A percentile compares a stretch with the other conserved stretches of the same genome.
phyloP scores from a whole-genome alignment of 148 eudicot genomes.

The Salicornia ramosissima region DNA sequence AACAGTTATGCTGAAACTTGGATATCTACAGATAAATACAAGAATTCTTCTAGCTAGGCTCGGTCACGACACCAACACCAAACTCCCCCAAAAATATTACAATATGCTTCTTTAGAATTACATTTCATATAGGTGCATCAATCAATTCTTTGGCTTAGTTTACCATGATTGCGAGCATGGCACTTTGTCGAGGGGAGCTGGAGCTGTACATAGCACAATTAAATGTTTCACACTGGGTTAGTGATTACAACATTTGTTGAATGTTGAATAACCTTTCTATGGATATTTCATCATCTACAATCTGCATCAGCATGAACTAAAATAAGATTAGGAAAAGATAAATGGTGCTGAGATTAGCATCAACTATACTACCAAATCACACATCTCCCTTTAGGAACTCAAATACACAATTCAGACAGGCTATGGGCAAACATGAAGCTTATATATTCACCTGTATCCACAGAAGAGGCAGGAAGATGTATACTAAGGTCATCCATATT shows the following conservation, averaged over 20 bases:
- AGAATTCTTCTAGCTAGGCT: not conserved
- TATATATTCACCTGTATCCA: constrained; percentile 24
- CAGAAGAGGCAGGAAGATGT: constrained; percentile 26
- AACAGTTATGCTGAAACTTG: not conserved
- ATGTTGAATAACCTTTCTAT: not conserved
- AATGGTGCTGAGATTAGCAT: too few relatives aligned
- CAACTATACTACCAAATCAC: too few relatives aligned
- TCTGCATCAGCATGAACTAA: constrained; percentile 5
- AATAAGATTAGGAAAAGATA: not conserved
- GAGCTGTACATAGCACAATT: constrained; percentile 5
- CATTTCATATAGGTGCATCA: not conserved
- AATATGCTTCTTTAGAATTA: not conserved
- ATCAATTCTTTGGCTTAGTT: constrained; percentile 2
- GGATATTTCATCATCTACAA: not conserved
- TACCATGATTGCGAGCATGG: not conserved
- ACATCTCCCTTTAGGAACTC: too few relatives aligned
- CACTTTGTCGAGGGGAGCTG: not conserved
- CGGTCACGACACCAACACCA: not conserved
- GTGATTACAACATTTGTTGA: not conserved
- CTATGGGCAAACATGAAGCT: not conserved
- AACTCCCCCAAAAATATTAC: constrained; percentile 6
- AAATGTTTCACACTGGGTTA: not conserved
- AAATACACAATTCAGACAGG: too few relatives aligned
- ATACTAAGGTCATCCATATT: constrained; percentile 39
- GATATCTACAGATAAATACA: constrained; percentile 13